Evolutionary conservation across 768 basidiomycete species (phyloP), one percentile per base, ranked within the genome.

Genomic region (Suillus placidus): DNA sequence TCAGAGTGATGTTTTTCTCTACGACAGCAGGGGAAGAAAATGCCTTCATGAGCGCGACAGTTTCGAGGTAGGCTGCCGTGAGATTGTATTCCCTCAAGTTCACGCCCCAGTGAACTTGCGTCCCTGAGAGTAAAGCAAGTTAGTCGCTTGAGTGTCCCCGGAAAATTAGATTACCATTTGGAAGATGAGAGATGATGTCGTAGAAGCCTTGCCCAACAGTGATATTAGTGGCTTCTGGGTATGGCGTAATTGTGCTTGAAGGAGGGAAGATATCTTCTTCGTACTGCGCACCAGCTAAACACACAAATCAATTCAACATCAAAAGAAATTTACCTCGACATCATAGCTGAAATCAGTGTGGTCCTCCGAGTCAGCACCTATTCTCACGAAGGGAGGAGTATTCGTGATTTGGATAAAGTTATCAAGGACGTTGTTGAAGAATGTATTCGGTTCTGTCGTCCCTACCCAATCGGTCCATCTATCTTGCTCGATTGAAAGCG

Each of bases 401-500:
- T 87, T 85, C 6, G 87, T 83, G 35, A 88, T 78, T 42, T 74
- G 69, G 32, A 79, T 84, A 64, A 89, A 72, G 73, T 89, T 89
- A 61, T 84, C 77, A 60, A 91, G 79, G 4, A 84, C 82, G 64
- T 87, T 89, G 77, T 80, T 81, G 67, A 88, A 84, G 75, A 90
- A 91, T 20, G 81, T 64, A 70, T 91, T 90, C 40, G 78, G 79
- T 3, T 80, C 75, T 7, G 69, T 65, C 12, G 79, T 80, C 16
- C 90, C 89, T 13, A 77, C 77, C 89, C 90, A 92, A 66, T 90
- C 89, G 12, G 80, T 78, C 88, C 88, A 91, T 38, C 86, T 79
- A 68, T 91, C 89, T 73, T 88, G 85, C 70, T 90, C 90, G 62
- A 91, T 84, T 37, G 89, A 91, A 68, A 90, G 84, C 0, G 87